A percentile compares a stretch with the other conserved stretches of the same genome.
Evolutionary conservation across 805 yeast genomes (phyloP).

Genomic region (Blastobotrys peoriensis): DNA sequence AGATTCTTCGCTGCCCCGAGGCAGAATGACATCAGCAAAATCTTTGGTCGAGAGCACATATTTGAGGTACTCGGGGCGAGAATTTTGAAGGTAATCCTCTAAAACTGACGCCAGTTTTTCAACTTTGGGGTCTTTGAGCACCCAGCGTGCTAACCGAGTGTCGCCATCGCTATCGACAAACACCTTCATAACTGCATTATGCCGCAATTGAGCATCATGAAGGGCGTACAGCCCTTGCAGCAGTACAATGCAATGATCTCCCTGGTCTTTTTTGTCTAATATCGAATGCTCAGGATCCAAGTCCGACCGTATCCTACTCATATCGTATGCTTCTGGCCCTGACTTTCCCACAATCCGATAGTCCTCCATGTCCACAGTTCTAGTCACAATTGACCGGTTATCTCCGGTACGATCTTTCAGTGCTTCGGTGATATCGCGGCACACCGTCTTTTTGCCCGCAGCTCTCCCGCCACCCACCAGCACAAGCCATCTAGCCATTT

Average conservation of each 20-base stretch:
- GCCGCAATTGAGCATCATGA: slow-evolving; percentile 51
- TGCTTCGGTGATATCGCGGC: slow-evolving; percentile 26
- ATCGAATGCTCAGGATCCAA: slow-evolving; percentile 10
- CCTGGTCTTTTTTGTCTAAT: neutral
- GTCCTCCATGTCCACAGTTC: slow-evolving; percentile 40
- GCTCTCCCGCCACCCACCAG: slow-evolving; percentile 61
- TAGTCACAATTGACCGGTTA: slow-evolving; percentile 14
- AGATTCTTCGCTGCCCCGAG: slow-evolving; percentile 57
- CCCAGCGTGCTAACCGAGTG: slow-evolving; percentile 72
- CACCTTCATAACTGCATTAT: slow-evolving; percentile 56
- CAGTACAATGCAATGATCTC: slow-evolving; percentile 32
- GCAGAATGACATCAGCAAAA: slow-evolving; percentile 67
- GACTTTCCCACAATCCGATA: slow-evolving; percentile 26
- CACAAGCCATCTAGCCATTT: slow-evolving; percentile 29
- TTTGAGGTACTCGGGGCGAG: slow-evolving; percentile 62
- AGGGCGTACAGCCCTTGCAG: slow-evolving; percentile 79
- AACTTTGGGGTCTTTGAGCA: slow-evolving; percentile 28
- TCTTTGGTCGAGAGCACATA: slow-evolving; percentile 60
- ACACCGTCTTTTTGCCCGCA: slow-evolving; percentile 43
- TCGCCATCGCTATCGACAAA: slow-evolving; percentile 84
- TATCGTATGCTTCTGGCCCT: slow-evolving; percentile 31
- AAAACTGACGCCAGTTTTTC: slow-evolving; percentile 29
- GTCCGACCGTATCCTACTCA: slow-evolving; percentile 24
- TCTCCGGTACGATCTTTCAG: slow-evolving; percentile 18
- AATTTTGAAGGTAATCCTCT: slow-evolving; percentile 44